phyloP scores from a whole-genome alignment of 208 protist species.

The Entamoeba invadens region DNA sequence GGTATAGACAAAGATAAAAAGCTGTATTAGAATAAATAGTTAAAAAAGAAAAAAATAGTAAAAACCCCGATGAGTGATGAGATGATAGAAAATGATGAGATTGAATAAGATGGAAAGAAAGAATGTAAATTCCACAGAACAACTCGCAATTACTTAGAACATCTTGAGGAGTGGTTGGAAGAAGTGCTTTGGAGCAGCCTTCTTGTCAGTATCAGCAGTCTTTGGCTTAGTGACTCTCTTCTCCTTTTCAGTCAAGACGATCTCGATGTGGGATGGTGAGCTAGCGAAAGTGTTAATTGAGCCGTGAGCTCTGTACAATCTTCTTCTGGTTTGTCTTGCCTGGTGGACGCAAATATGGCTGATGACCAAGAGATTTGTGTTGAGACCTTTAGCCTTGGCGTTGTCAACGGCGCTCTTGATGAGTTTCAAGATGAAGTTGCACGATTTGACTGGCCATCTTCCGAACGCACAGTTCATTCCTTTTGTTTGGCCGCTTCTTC shows the following conservation, averaged over 20 bases:
- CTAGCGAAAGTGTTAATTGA: constrained; percentile 46
- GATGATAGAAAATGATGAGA: no score
- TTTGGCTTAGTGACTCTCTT: background rate
- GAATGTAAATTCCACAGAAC: no score
- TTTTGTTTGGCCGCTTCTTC: constrained; percentile 68
- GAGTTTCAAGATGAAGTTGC: constrained; percentile 51
- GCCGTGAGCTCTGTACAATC: constrained; percentile 72
- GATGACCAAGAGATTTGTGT: constrained; percentile 53
- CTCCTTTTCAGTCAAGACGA: background rate
- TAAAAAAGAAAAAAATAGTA: no score
- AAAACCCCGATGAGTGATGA: no score
- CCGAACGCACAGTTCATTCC: constrained; percentile 43
- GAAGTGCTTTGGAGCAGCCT: background rate
- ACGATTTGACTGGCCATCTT: constrained; percentile 63
- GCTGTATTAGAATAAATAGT: no score
- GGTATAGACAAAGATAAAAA: no score
- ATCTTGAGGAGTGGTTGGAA: background rate
- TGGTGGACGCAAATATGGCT: constrained; percentile 63
- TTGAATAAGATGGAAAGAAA: no score
- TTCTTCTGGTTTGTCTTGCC: constrained; percentile 53
- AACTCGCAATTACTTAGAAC: no score
- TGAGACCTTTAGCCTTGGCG: constrained; percentile 55
- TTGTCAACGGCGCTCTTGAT: constrained; percentile 63
- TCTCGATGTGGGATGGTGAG: constrained; percentile 5
- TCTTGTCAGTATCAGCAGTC: background rate